These are phyloP conservation scores for Epichloe hybrida DNA, from an alignment of 2,329 filamentous ascomycete genomes.

Conservation along the genomic window DNA sequence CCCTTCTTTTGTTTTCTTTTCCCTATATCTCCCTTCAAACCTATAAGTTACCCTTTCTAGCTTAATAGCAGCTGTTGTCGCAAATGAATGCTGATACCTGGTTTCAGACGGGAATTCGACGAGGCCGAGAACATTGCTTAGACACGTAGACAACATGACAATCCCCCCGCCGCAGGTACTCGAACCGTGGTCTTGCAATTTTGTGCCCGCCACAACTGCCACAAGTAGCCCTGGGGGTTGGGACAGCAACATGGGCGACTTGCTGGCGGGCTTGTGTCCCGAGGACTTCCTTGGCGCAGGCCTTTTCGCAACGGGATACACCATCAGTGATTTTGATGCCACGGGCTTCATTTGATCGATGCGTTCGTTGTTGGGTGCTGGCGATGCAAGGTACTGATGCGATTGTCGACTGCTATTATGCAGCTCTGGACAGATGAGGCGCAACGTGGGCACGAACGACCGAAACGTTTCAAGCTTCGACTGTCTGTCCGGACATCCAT, in stretches of 20 bases:
- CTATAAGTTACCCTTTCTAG: too few species aligned
- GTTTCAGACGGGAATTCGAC: neutral
- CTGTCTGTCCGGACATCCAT: too few species aligned
- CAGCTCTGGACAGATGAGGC: too few species aligned
- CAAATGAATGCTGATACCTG: neutral
- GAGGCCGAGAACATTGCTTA: neutral
- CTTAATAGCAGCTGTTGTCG: neutral
- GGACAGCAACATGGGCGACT: slow-evolving; percentile 5
- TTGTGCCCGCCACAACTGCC: neutral
- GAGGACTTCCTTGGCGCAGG: slow-evolving; percentile 5
- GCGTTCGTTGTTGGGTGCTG: neutral
- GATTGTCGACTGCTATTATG: too few species aligned
- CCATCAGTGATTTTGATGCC: slow-evolving; percentile 11
- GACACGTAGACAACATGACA: neutral
- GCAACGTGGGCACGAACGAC: too few species aligned
- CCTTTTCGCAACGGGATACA: slow-evolving; percentile 7
- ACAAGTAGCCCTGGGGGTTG: neutral
- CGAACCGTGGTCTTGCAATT: neutral
- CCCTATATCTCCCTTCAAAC: too few species aligned
- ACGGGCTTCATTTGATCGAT: slow-evolving; percentile 7
- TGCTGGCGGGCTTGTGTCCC: slow-evolving; percentile 6
- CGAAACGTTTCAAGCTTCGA: too few species aligned
- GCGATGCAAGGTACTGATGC: too few species aligned
- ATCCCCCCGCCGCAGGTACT: neutral
- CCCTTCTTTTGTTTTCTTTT: too few species aligned